These are phyloP conservation scores for Aspergillus sergii DNA, from an alignment of 2,329 filamentous ascomycete species.

Conservation along the genomic window DNA sequence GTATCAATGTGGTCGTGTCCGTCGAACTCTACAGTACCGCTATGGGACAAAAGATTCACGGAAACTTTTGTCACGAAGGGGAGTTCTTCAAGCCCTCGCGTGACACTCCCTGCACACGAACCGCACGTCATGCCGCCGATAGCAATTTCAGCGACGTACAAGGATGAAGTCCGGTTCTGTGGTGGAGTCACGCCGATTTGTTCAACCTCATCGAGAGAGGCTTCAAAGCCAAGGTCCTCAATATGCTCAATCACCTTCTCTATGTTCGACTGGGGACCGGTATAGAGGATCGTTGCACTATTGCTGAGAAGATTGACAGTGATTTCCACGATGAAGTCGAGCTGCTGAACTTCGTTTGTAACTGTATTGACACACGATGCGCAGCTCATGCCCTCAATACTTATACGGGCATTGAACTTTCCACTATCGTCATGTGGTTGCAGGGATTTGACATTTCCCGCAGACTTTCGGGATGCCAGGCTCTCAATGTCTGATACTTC, in stretches of 20 bases:
- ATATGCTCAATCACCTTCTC: constrained; percentile 52
- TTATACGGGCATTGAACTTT: constrained; percentile 37
- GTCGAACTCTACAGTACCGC: constrained; percentile 51
- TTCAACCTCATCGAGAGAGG: constrained; percentile 42
- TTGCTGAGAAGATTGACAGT: constrained; percentile 68
- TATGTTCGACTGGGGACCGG: constrained; percentile 49
- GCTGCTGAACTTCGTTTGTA: constrained; percentile 60
- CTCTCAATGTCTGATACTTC: constrained; percentile 1
- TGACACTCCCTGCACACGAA: constrained; percentile 56
- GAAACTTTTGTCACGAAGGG: constrained; percentile 51
- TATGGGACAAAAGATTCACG: constrained; percentile 56
- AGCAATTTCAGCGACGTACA: constrained; percentile 50
- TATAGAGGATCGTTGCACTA: constrained; percentile 64
- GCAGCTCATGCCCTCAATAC: constrained; percentile 74
- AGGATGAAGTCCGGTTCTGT: constrained; percentile 6
- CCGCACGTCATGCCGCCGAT: constrained; percentile 63
- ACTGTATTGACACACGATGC: constrained; percentile 68
- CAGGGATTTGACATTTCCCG: background rate
- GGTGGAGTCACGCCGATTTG: constrained; percentile 11
- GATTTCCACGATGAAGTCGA: constrained; percentile 60
- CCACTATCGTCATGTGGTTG: constrained; percentile 3
- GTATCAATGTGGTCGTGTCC: constrained; percentile 49
- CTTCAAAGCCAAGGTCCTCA: constrained; percentile 54
- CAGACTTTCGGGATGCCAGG: background rate
- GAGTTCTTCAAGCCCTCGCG: constrained; percentile 48